These are phyloP conservation scores for Alternaria alternata DNA, from an alignment of 2,329 filamentous ascomycete species.

Conservation along the genomic window DNA sequence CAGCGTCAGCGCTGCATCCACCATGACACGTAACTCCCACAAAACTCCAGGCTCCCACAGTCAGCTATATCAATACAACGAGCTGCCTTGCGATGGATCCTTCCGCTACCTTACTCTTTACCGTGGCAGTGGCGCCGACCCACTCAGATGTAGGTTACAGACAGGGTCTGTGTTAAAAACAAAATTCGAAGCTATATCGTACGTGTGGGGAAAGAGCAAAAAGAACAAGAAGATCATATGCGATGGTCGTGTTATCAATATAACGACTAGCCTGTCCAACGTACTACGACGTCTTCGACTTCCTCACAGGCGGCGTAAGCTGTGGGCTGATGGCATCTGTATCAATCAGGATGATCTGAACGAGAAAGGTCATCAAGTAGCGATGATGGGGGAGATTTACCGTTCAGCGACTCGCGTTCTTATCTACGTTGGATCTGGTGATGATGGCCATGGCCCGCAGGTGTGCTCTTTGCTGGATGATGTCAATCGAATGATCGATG, in stretches of 20 bases:
- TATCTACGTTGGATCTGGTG: slow-evolving; percentile 15
- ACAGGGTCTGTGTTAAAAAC: slow-evolving; percentile 5
- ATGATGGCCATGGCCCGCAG: slow-evolving; percentile 6
- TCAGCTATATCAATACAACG: slow-evolving; percentile 9
- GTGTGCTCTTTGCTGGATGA: slow-evolving; percentile 15
- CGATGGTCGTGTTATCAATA: slow-evolving; percentile 3
- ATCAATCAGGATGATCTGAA: slow-evolving; percentile 23
- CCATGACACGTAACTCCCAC: not conserved
- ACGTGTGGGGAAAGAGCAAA: slow-evolving; percentile 20
- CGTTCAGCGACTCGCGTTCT: slow-evolving; percentile 14
- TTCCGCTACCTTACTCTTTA: slow-evolving; percentile 13
- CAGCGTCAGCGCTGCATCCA: not conserved
- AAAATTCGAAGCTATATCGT: slow-evolving; percentile 24
- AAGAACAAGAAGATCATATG: slow-evolving; percentile 15
- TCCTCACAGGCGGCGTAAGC: slow-evolving; percentile 6
- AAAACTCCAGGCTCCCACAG: not conserved
- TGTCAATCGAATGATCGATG: slow-evolving; percentile 9
- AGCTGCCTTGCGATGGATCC: slow-evolving; percentile 5
- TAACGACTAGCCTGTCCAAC: slow-evolving; percentile 15
- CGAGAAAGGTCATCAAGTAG: slow-evolving; percentile 24
- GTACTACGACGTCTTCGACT: slow-evolving; percentile 15
- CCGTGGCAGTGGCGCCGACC: slow-evolving; percentile 6
- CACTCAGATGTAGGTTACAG: slow-evolving; percentile 15
- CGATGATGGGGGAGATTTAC: slow-evolving; percentile 24
- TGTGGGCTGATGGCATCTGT: slow-evolving; percentile 27